Evolutionary conservation across 148 eudicot species (phyloP).

Genomic region (Dysphania ambrosioides): DNA sequence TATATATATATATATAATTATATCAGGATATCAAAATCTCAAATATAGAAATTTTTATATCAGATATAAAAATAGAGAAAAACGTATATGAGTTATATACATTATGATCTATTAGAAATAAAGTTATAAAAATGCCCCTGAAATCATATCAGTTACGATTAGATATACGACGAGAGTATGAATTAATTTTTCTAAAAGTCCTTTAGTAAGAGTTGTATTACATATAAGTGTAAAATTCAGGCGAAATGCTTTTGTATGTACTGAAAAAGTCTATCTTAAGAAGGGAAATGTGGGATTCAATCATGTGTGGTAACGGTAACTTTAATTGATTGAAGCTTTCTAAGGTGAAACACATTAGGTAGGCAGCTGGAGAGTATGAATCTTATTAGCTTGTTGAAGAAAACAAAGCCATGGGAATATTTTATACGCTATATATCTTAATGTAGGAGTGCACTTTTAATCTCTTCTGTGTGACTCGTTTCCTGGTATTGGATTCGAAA

Average conservation of each 20-base stretch:
- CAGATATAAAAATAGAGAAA: too few species aligned
- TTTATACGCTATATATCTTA: slow-evolving; percentile 16
- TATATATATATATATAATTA: too few species aligned
- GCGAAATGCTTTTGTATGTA: neutral
- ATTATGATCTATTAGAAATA: too few species aligned
- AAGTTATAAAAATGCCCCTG: too few species aligned
- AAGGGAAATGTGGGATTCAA: slow-evolving; percentile 1
- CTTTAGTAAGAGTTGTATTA: neutral
- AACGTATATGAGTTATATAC: too few species aligned
- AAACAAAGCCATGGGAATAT: slow-evolving; percentile 11
- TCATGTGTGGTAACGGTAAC: slow-evolving; percentile 33
- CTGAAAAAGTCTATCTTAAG: too few species aligned
- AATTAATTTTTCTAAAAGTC: too few species aligned
- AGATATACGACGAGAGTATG: too few species aligned
- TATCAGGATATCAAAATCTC: too few species aligned
- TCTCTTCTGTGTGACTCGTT: slow-evolving; percentile 35
- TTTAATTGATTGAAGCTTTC: neutral
- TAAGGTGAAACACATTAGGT: slow-evolving; percentile 5
- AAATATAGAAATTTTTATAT: too few species aligned
- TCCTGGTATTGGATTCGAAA: slow-evolving; percentile 33
- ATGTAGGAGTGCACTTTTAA: slow-evolving; percentile 20
- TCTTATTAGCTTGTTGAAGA: slow-evolving; percentile 23
- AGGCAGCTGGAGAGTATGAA: slow-evolving; percentile 32
- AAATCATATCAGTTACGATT: too few species aligned
- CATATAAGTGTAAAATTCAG: neutral